These are phyloP conservation scores for Mycothermus thermophilus DNA, from an alignment of 495 filamentous ascomycete genomes.

Conservation along the genomic window DNA sequence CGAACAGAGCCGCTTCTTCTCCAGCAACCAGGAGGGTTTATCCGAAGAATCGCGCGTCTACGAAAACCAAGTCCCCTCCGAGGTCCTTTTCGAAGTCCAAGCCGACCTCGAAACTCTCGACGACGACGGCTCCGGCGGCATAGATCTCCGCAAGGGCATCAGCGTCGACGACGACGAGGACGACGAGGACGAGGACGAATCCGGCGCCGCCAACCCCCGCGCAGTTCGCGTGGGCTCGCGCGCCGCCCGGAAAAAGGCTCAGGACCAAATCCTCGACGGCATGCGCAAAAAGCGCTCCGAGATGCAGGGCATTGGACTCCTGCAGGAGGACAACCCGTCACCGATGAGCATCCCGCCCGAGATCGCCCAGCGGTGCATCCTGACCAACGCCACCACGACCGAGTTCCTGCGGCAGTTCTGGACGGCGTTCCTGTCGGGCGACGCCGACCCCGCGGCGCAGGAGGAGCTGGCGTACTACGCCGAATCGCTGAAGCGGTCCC, in stretches of 20 bases:
- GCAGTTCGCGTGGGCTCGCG: conserved; percentile 51
- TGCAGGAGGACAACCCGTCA: conserved; percentile 24
- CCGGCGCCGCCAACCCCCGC: conserved; percentile 41
- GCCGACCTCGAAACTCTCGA: conserved; percentile 42
- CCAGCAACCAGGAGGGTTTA: conserved; percentile 38
- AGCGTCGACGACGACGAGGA: conserved; percentile 54
- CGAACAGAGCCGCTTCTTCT: conserved; percentile 71
- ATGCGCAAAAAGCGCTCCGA: conserved; percentile 41
- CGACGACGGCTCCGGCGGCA: conserved; percentile 31
- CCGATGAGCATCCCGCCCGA: conserved; percentile 49
- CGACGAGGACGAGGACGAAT: conserved; percentile 43
- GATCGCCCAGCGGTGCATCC: conserved; percentile 57
- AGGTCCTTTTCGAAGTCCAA: conserved; percentile 51
- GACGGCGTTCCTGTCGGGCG: conserved; percentile 73
- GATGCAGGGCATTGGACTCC: conserved; percentile 23
- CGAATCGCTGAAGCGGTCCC: conserved; percentile 59
- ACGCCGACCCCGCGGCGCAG: conserved; percentile 48
- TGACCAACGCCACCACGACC: conserved; percentile 82
- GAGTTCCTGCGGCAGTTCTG: conserved; percentile 97
- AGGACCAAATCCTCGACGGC: conserved; percentile 41
- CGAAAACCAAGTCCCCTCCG: conserved; percentile 49
- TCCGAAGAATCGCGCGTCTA: conserved; percentile 45
- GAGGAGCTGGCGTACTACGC: conserved; percentile 61
- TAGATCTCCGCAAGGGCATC: conserved; percentile 45
- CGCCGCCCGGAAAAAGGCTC: conserved; percentile 38